Evolutionary conservation across 192 early-diverging fungal genomes (phyloP).

Genomic region (Podila horticola): DNA sequence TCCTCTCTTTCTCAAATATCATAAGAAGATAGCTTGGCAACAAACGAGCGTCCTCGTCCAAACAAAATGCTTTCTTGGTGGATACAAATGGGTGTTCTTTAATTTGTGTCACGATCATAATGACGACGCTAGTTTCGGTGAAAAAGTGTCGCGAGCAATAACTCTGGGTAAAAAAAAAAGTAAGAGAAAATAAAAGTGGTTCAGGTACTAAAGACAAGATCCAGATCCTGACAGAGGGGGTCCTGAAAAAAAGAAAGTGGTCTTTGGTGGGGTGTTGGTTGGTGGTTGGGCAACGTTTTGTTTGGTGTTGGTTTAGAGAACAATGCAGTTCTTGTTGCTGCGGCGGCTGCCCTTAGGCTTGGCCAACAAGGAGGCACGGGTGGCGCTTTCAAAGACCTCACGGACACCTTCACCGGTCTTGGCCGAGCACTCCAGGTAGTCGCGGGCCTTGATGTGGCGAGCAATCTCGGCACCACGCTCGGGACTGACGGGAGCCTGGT

Average conservation of each 20-base stretch:
- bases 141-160: no score
- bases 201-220: no score
- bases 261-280: background rate
- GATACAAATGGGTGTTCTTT: no score
- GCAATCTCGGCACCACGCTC: constrained; percentile 82
- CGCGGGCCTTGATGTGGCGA: constrained; percentile 84
- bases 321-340: constrained; percentile 31
- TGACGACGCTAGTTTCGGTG: no score
- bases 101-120: no score
- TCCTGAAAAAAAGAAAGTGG: background rate
- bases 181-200: no score
- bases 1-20: no score
- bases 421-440: constrained; percentile 93
- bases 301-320: constrained; percentile 13
- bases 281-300: background rate
- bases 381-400: constrained; percentile 89
- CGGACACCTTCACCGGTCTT: constrained; percentile 82
- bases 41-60: no score
- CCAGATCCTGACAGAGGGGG: no score
- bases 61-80: no score
- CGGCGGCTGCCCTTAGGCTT: constrained; percentile 26
- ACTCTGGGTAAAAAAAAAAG: no score
- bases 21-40: no score
- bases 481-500: constrained; percentile 78
- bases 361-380: constrained; percentile 81